Evolutionary conservation across 1,139 yeast genomes (phyloP), one percentile per base, ranked within the genome.

Genomic region (Hansenula sp.): DNA sequence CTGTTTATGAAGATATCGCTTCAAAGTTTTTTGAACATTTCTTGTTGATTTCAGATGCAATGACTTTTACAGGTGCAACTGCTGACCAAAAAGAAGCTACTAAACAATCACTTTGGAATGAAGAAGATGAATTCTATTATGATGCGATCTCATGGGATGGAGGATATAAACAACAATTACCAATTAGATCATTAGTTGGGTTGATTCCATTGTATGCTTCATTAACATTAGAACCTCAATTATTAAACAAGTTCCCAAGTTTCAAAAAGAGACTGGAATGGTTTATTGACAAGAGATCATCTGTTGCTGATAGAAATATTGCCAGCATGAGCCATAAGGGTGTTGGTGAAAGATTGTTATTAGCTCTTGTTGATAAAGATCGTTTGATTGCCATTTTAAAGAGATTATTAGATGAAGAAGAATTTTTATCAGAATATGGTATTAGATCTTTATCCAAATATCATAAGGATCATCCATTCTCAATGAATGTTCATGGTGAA

Each of bases 21-120:
- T 84, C 95, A 41, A 90, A 90, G 64, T 90, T 90, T 64, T 89
- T 90, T 66, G 97, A 90, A 66, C 97, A 90, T 64, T 90, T 89
- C 63, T 68, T 90, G 47, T 72, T 89, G 57, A 90, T 90, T 68
- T 90, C 96, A 32, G 97, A 90, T 65, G 96, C 97, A 22, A 86
- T 90, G 95, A 80, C 95, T 17, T 87, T 79, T 42, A 77, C 77
- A 21, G 67, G 64, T 25, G 62, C 60, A 4, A 59, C 38, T 3
- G 37, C 59, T 39, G 75, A 69, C 19, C 69, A 66, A 16, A 68
- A 65, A 25, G 65, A 62, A 31, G 70, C 77, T 18, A 66, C 77
- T 13, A 76, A 71, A 37, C 79, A 77, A 51, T 83, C 92, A 0
- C 69, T 90, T 50, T 90, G 97, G 97, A 88, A 88, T 61, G 96